Evolutionary conservation across 345 rosid genomes (phyloP).

Genomic region (Viola odorata): DNA sequence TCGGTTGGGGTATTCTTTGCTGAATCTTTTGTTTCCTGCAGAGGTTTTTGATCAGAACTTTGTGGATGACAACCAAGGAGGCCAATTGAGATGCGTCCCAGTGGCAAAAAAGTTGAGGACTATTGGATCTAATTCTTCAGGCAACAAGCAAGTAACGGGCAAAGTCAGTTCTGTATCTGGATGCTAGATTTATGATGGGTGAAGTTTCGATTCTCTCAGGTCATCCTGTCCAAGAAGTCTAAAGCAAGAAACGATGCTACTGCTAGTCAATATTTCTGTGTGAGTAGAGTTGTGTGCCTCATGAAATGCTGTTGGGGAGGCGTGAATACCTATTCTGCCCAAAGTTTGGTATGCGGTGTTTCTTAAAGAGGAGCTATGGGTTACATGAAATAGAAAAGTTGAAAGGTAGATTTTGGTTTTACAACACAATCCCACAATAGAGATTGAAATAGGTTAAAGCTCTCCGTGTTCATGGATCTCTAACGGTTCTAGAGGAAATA

Average conservation of each 20-base stretch:
- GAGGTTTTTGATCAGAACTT: constrained; percentile 82
- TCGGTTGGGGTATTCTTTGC: background rate
- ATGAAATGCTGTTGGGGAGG: constrained; percentile 11
- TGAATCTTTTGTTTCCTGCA: constrained; percentile 23
- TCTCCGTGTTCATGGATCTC: no score
- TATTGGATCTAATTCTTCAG: constrained; percentile 16
- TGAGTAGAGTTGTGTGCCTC: constrained; percentile 9
- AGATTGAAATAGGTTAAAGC: no score
- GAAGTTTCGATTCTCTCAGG: constrained; percentile 19
- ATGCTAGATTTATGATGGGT: background rate
- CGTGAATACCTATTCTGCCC: constrained; percentile 6
- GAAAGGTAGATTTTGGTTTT: background rate
- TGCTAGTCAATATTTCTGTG: constrained; percentile 8
- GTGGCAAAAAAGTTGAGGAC: constrained; percentile 29
- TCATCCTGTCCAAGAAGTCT: constrained; percentile 15
- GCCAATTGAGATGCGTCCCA: constrained; percentile 14
- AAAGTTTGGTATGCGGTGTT: constrained; percentile 13
- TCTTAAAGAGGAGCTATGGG: constrained; percentile 19
- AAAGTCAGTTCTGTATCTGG: background rate
- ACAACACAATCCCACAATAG: no score
- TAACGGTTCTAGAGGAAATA: no score
- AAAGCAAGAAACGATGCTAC: constrained; percentile 6
- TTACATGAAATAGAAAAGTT: background rate
- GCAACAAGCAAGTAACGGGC: constrained; percentile 25
- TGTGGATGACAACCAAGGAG: constrained; percentile 34